Base-by-base conservation (phyloP, 2,329 filamentous ascomycete species). In the Colletotrichum sp. region DNA sequence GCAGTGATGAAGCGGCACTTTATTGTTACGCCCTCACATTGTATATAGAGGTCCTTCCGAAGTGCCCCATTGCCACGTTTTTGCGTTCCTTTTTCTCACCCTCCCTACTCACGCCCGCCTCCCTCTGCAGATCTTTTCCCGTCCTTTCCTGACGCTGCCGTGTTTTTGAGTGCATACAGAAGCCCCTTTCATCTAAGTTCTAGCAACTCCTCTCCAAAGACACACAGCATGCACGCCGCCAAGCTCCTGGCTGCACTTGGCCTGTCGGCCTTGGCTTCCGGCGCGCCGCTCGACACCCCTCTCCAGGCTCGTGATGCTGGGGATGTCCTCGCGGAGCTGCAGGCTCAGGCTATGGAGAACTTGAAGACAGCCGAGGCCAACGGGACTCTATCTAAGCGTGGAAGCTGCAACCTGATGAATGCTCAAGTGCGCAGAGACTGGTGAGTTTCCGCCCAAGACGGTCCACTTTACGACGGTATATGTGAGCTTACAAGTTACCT, bases 371-470 rank as follows among this genome's bases (percentile, higher is more conserved):
- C 71, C 16, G 71, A 74, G 44, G 66, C 71, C 24, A 44, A 74
- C 59, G 71, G 71, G 26, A 74, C 66, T 10, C n/a, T 74, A 18
- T 49, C 66, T 49, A 74, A 74, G 66, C 66, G 59, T 16, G 66
- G 44, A 7, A 15, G 44, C 49, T 73, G 64, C 71, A 74, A 71
- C 16, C 18, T 65, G n/a, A 44, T 49, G 44, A 74, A 71, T 32
- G 72, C 67, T n/a, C 32, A 34, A 5, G 49, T 74, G 13, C 66
- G 71, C 32, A 59, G 66, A 21, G 66, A 74, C 24, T 74, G 71
- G 71, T 74, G 34, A 32, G 71, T n/a, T 2, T n/a, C 7, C 15
- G 15, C 26, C 16, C 24, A 28, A 30, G 26, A 30, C 5, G 16
- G 18, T n/a, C 28, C 16, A 28, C 21, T 5, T n/a, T 2, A 9